Evolutionary conservation across 1,139 yeast genomes (phyloP).

Genomic region (Zygoascus sp.): DNA sequence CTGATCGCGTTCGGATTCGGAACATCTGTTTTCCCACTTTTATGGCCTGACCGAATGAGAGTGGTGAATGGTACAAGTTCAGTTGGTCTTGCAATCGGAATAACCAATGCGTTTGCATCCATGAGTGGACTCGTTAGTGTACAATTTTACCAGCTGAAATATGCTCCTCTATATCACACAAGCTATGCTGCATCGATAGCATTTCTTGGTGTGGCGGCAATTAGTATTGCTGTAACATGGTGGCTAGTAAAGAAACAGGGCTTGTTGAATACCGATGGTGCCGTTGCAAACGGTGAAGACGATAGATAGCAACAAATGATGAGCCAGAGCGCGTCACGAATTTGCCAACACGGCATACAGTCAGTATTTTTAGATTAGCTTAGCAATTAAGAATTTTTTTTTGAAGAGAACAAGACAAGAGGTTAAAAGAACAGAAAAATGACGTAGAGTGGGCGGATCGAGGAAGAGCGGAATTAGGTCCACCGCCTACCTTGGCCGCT

Average conservation of each 20-base stretch:
- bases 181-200: not conserved
- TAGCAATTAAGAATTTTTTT: too few species aligned
- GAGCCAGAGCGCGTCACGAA: too few species aligned
- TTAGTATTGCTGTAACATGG: not conserved
- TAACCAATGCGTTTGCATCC: not conserved
- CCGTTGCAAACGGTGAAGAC: not conserved
- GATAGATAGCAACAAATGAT: too few species aligned
- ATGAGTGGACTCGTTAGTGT: not conserved
- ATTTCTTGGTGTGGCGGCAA: not conserved
- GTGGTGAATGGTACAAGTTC: not conserved
- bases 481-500: not conserved
- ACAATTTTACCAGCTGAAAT: not conserved
- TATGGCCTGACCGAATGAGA: slow-evolving; percentile 1
- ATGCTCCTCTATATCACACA: not conserved
- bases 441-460: too few species aligned
- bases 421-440: too few species aligned
- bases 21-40: not conserved
- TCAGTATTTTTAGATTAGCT: too few species aligned
- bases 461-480: too few species aligned
- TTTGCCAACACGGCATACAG: too few species aligned
- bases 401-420: too few species aligned
- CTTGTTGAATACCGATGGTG: not conserved
- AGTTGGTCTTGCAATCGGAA: not conserved
- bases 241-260: not conserved
- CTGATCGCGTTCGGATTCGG: not conserved